Evolutionary conservation across 192 early-diverging fungal species (phyloP), one percentile per base, ranked within the genome.

Genomic region (Mortierella antarctica): DNA sequence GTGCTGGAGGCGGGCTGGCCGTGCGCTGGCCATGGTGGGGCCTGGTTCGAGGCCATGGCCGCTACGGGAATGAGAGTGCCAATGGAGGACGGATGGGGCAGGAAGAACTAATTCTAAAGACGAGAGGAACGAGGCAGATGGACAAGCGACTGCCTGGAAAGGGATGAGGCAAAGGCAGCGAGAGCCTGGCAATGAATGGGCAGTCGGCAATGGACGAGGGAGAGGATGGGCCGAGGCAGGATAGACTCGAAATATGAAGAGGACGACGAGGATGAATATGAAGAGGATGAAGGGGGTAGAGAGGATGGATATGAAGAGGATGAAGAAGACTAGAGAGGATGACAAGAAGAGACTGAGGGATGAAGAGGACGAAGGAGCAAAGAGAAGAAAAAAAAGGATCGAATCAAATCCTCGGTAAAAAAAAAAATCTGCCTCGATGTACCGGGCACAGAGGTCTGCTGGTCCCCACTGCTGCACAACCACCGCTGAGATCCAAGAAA

Each of bases 401-500:
- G 23, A 13, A 44, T 31, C 4, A 8, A 10, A 31, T 21, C 63
- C 63, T 44, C 44, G 31, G 63, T 65, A 21, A n/a, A 21, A 15
- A 39, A 8, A 18, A 11, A 44, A 42, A 8, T 46, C 14, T 46
- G 59, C n/a, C 4, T 59, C 31, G 57, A n/a, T 17, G 62, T 21
- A 48, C 20, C 1, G 20, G 21, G 49, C 10, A 55, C 48, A 60
- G 67, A 49, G 49, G 46, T 21, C 1, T 14, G 20, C 5, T 6
- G 44, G 67, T 55, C 65, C 73, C 67, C 73, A 58, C 45, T 62
- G 7, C 1, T 58, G 57, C 31, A 31, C 31, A 31, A 31, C 1
- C 31, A 31, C 1, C 31, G 31, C 31, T 31, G 31, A 31, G 31
- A 3, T 31, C 31, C 31, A 2, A 31, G 31, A 31, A 3, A 31